Percentiles rank a stretch among this genome's conserved stretches.
phyloP scores from a whole-genome alignment of 306 rosid species.

The Prunus campanulata region DNA sequence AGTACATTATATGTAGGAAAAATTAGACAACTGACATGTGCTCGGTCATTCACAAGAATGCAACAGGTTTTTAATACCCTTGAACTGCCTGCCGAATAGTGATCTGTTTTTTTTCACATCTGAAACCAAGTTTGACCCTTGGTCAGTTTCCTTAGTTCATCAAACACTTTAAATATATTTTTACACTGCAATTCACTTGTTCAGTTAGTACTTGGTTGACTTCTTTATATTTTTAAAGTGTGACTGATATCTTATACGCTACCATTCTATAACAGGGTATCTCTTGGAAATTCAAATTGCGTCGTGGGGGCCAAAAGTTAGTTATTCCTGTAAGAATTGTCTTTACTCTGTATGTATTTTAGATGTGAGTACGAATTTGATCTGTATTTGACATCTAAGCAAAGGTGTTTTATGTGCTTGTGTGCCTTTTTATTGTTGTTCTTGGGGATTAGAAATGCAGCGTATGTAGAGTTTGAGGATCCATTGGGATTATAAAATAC shows the following conservation, averaged over 20 bases:
- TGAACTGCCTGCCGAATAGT: background rate
- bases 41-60: background rate
- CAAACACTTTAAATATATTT: background rate
- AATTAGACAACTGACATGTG: background rate
- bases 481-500: background rate
- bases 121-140: background rate
- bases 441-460: slow-evolving; percentile 4
- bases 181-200: background rate
- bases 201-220: background rate
- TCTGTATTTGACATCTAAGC: slow-evolving; percentile 10
- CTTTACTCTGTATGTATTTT: slow-evolving; percentile 14
- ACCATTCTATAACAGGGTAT: slow-evolving; percentile 65
- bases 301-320: slow-evolving; percentile 90
- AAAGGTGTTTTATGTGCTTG: background rate
- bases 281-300: slow-evolving; percentile 81
- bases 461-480: background rate
- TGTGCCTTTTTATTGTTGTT: background rate
- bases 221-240: slow-evolving; percentile 2
- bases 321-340: slow-evolving; percentile 68
- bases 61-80: background rate
- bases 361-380: slow-evolving; percentile 9
- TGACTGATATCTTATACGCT: slow-evolving; percentile 12
- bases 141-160: background rate
- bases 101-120: background rate
- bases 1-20: background rate